Evolutionary conservation across 2,329 filamentous ascomycete species (phyloP).

Genomic region (Fusarium hainanense): DNA sequence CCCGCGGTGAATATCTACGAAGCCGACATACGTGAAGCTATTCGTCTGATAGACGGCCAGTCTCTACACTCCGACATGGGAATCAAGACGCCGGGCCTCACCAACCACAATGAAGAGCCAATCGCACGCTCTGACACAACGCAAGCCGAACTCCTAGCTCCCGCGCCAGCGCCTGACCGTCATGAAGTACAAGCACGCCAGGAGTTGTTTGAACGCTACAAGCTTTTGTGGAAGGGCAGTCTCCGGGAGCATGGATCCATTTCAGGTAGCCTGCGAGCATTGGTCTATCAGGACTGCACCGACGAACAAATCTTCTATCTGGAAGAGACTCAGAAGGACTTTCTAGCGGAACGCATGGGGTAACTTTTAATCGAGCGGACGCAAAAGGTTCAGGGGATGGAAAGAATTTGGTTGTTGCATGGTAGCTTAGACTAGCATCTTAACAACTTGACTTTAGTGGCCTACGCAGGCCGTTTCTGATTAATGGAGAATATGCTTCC

Average conservation of each 20-base stretch:
- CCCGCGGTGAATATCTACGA: not conserved
- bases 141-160: not conserved
- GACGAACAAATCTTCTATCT: fast-evolving
- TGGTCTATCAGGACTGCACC: not conserved
- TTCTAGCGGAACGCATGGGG: not conserved
- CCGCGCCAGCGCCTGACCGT: too few species aligned
- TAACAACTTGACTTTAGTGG: not conserved
- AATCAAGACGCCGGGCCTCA: not conserved
- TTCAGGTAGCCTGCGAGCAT: not conserved
- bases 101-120: not conserved
- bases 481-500: too few species aligned
- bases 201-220: not conserved
- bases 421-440: not conserved
- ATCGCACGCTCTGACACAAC: not conserved
- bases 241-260: fast-evolving
- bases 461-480: not conserved
- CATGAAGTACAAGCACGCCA: too few species aligned
- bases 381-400: fast-evolving
- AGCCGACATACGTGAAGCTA: not conserved
- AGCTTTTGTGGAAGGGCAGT: not conserved
- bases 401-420: fast-evolving
- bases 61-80: not conserved
- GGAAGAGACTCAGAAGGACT: not conserved
- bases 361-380: not conserved
- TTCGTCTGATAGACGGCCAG: too few species aligned